Evolutionary conservation across 257 asterid genomes (phyloP).

Genomic region (Verbascum thapsus): DNA sequence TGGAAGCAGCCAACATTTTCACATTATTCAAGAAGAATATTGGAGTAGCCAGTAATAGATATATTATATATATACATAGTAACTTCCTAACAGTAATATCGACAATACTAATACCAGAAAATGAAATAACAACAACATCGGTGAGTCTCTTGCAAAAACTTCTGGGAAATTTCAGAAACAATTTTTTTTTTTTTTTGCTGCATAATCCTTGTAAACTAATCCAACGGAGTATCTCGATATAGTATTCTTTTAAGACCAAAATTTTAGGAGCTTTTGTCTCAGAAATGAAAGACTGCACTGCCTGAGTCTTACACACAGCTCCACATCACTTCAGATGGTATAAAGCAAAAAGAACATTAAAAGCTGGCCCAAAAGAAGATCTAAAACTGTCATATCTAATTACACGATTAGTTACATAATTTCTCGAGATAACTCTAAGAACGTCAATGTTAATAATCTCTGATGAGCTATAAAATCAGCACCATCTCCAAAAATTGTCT

Average conservation of each 20-base stretch:
- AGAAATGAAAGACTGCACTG: neutral
- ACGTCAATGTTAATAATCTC: constrained; percentile 16
- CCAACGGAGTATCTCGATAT: constrained; percentile 11
- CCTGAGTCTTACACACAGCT: constrained; percentile 2
- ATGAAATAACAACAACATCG: neutral
- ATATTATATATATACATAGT: neutral
- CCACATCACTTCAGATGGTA: neutral
- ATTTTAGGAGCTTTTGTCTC: constrained; percentile 19
- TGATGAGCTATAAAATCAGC: constrained; percentile 7
- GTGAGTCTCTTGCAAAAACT: constrained; percentile 3
- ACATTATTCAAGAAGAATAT: constrained; percentile 11
- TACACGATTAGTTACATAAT: neutral
- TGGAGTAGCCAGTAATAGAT: constrained; percentile 8
- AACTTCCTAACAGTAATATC: neutral
- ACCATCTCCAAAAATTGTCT: constrained; percentile 6
- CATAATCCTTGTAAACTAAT: neutral
- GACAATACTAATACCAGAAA: constrained; percentile 1
- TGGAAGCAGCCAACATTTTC: neutral
- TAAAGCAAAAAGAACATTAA: neutral
- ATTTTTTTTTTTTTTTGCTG: too few species aligned
- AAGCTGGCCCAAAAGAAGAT: neutral
- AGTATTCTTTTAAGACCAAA: neutral
- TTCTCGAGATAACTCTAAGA: neutral
- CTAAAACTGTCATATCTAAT: neutral
- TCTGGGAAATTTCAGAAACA: neutral